phyloP scores from a whole-genome alignment of 2,329 filamentous ascomycete species.

The Lasiodiplodia sp. region DNA sequence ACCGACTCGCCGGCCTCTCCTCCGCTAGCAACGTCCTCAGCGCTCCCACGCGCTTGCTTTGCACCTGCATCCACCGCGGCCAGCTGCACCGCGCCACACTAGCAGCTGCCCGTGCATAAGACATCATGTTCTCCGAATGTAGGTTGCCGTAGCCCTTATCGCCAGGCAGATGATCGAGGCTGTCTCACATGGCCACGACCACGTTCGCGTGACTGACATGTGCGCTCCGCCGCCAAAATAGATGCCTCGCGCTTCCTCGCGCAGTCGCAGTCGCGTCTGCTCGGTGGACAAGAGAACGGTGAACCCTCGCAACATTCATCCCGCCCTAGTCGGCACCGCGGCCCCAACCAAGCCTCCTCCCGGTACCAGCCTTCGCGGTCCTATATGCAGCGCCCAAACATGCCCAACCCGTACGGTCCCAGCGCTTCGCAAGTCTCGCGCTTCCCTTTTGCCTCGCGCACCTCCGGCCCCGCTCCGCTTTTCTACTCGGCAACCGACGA shows the following conservation, averaged over 20 bases:
- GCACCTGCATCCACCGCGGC: conserved; percentile 8
- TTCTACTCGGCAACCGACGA: conserved; percentile 93
- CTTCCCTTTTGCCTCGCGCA: conserved; percentile 82
- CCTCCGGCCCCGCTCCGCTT: conserved; percentile 84
- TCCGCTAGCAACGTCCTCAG: conserved; percentile 2
- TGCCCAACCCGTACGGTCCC: conserved; percentile 80
- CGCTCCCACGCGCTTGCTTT: conserved; percentile 15
- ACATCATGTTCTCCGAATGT: conserved; percentile 88
- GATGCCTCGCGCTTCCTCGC: conserved; percentile 97
- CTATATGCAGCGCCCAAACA: conserved; percentile 57
- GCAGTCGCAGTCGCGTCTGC: conserved; percentile 92
- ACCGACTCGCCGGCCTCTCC: conserved; percentile 24
- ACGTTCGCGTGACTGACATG: conserved; percentile 54
- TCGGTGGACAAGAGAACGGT: conserved; percentile 62
- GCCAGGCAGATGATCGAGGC: conserved; percentile 38
- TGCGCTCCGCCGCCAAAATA: conserved; percentile 50
- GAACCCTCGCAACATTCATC: conserved; percentile 41
- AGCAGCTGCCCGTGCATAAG: conserved; percentile 17
- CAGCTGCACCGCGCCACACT: conserved; percentile 28
- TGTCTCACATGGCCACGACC: conserved; percentile 37
- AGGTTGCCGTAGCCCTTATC: conserved; percentile 54
- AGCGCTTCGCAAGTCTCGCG: conserved; percentile 72
- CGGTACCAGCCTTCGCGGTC: conserved; percentile 58
- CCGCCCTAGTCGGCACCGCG: conserved; percentile 54
- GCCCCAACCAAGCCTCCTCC: conserved; percentile 57